Conservation (phyloP, 495 filamentous ascomycete species). For the Aspergillus diversus region DNA sequence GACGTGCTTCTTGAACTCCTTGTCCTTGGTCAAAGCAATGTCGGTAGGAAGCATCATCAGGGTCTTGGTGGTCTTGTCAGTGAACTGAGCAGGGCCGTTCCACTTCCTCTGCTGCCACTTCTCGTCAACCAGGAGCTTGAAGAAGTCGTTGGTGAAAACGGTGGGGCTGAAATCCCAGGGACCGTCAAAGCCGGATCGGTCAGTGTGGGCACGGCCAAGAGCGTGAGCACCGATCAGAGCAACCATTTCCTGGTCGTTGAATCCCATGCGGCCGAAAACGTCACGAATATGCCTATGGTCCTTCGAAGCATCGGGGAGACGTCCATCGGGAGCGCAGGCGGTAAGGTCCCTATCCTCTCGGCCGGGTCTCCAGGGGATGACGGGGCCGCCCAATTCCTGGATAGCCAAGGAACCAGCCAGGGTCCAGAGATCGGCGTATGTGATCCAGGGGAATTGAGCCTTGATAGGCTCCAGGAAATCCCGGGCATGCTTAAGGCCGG, state of each 20-base stretch:
- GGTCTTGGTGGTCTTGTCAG: constrained; percentile 80
- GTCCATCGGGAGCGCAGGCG: constrained; percentile 92
- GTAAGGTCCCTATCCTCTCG: constrained; percentile 80
- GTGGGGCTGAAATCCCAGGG: constrained; percentile 98
- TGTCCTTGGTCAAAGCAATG: constrained; percentile 85
- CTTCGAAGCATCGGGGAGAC: constrained; percentile 87
- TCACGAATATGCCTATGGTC: constrained; percentile 81
- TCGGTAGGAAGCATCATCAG: constrained; percentile 99
- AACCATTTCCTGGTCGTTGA: constrained; percentile 96
- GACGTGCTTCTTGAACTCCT: constrained; percentile 80
- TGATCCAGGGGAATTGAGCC: constrained; percentile 90
- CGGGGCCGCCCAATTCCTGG: constrained; percentile 93
- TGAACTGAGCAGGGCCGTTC: constrained; percentile 84
- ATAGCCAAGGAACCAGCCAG: constrained; percentile 82
- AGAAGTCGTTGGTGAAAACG: constrained; percentile 93
- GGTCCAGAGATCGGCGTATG: constrained; percentile 96
- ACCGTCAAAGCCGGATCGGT: constrained; percentile 86
- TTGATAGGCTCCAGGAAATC: constrained; percentile 94
- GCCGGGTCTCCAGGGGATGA: constrained; percentile 88
- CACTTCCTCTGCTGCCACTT: constrained; percentile 94
- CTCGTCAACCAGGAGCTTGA: constrained; percentile 81
- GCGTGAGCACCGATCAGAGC: constrained; percentile 90
- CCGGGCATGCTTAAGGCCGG: constrained; percentile 83
- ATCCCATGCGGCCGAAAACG: constrained; percentile 97
- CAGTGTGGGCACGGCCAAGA: constrained; percentile 86